These are phyloP conservation scores for Tylopilus intermedius DNA, from an alignment of 768 basidiomycete species.

Conservation along the genomic window DNA sequence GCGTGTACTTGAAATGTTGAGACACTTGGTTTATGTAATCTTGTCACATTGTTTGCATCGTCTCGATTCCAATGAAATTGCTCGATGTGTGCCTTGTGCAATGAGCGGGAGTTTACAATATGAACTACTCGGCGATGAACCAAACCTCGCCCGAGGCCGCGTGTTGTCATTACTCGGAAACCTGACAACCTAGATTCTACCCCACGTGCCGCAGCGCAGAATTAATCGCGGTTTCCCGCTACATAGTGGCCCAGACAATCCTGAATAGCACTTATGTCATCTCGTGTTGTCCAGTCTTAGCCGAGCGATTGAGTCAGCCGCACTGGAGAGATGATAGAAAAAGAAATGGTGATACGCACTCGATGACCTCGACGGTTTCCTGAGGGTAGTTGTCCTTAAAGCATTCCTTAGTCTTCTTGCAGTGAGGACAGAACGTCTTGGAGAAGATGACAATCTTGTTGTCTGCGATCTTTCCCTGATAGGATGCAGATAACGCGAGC, in stretches of 20 bases:
- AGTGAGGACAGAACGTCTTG: slow-evolving; percentile 54
- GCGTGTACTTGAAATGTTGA: too few species aligned
- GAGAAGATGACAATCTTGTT: slow-evolving; percentile 59
- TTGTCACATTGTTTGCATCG: too few species aligned
- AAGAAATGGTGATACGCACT: slow-evolving; percentile 34
- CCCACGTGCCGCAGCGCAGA: too few species aligned
- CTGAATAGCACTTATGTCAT: slow-evolving; percentile 63
- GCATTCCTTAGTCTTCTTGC: slow-evolving; percentile 44
- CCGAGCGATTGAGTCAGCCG: neutral
- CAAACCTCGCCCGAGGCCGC: too few species aligned
- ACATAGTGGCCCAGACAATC: slow-evolving; percentile 51
- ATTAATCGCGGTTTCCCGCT: too few species aligned
- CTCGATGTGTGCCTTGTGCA: too few species aligned
- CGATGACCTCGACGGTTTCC: slow-evolving; percentile 37
- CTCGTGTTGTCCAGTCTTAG: slow-evolving; percentile 49
- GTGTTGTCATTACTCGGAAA: too few species aligned
- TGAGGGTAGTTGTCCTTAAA: slow-evolving; percentile 38
- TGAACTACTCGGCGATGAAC: too few species aligned
- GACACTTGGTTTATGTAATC: too few species aligned
- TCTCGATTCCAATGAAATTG: too few species aligned
- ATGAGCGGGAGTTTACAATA: too few species aligned
- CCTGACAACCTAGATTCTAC: too few species aligned
- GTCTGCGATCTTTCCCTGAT: slow-evolving; percentile 41
- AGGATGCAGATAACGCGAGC: neutral
- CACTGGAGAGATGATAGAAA: neutral